phyloP scores from a whole-genome alignment of 768 basidiomycete genomes.

The Pleurotus giganteus region DNA sequence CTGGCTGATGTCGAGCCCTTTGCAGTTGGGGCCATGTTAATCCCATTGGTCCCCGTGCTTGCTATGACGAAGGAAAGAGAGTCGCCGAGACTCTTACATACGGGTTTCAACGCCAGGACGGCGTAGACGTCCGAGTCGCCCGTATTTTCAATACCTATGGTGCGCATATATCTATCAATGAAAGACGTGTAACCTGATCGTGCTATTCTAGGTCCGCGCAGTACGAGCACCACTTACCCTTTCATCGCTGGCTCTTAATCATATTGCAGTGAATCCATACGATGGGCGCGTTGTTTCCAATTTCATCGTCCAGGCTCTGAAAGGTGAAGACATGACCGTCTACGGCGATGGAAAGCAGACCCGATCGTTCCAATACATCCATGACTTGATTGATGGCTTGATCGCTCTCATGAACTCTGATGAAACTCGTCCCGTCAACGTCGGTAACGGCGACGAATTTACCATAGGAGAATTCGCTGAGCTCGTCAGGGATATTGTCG shows the following conservation, averaged over 20 bases:
- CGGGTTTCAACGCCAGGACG: conserved; percentile 92
- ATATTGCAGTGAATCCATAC: conserved; percentile 79
- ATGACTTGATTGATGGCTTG: conserved; percentile 93
- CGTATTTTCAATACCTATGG: conserved; percentile 98
- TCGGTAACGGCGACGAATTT: conserved; percentile 95
- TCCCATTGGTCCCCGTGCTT: conserved; percentile 97
- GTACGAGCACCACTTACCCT: conserved; percentile 35
- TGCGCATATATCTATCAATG: neutral
- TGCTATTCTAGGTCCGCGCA: conserved; percentile 53
- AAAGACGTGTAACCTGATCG: neutral
- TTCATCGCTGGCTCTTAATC: conserved; percentile 21
- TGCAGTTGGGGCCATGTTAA: conserved; percentile 96
- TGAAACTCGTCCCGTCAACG: conserved; percentile 93
- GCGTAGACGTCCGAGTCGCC: conserved; percentile 94
- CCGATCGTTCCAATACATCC: conserved; percentile 96
- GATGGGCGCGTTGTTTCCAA: conserved; percentile 99
- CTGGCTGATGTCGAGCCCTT: conserved; percentile 14
- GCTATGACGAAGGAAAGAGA: conserved; percentile 99
- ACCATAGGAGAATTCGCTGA: conserved; percentile 94
- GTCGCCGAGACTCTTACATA: conserved; percentile 98
- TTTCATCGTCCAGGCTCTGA: conserved; percentile 97
- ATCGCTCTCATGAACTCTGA: conserved; percentile 94
- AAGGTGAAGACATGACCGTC: conserved; percentile 95
- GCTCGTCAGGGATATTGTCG: conserved; percentile 88
- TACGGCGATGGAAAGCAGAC: conserved; percentile 94